Percentiles rank a stretch among this genome's conserved stretches.
Conservation (phyloP, 2,329 filamentous ascomycete genomes). For the Aaosphaeria pasadenensis region DNA sequence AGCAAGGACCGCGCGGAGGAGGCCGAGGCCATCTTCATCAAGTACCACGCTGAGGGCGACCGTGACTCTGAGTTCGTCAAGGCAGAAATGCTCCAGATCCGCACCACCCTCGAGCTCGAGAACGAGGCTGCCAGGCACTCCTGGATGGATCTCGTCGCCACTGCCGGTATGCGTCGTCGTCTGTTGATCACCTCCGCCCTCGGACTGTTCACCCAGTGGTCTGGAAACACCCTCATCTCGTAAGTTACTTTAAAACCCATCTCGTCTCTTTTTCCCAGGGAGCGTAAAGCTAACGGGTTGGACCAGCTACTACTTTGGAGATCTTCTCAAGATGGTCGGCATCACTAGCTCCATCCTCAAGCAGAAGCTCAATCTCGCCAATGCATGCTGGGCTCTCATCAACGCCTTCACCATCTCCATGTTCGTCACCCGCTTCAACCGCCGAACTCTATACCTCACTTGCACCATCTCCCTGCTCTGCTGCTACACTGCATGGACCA, state of each 20-base stretch:
- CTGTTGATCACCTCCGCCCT: conserved; percentile 59
- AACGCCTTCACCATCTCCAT: conserved; percentile 53
- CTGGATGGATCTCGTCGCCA: conserved; percentile 59
- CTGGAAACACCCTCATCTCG: conserved; percentile 58
- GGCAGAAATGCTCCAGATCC: conserved; percentile 64
- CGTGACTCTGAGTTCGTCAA: conserved; percentile 57
- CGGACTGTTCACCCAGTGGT: conserved; percentile 64
- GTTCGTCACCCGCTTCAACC: conserved; percentile 52
- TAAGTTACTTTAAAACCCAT: conserved; percentile 1
- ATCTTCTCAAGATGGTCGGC: conserved; percentile 58
- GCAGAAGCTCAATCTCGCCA: conserved; percentile 48
- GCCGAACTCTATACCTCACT: conserved; percentile 53
- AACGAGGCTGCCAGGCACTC: conserved; percentile 46
- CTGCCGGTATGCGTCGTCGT: conserved; percentile 60
- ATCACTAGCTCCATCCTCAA: conserved; percentile 44
- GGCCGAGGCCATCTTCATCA: conserved; percentile 57
- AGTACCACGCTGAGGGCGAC: conserved; percentile 62
- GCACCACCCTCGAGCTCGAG: conserved; percentile 58
- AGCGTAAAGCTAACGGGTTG: not conserved
- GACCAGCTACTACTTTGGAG: conserved; percentile 56
- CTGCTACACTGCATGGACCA: conserved; percentile 29
- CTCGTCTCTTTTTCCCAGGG: not conserved
- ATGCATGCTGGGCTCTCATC: conserved; percentile 57
- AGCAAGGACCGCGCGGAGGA: conserved; percentile 60
- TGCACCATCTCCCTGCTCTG: conserved; percentile 27